These are phyloP conservation scores for Rhizophora mangle DNA, from an alignment of 345 rosid species.

Conservation along the genomic window DNA sequence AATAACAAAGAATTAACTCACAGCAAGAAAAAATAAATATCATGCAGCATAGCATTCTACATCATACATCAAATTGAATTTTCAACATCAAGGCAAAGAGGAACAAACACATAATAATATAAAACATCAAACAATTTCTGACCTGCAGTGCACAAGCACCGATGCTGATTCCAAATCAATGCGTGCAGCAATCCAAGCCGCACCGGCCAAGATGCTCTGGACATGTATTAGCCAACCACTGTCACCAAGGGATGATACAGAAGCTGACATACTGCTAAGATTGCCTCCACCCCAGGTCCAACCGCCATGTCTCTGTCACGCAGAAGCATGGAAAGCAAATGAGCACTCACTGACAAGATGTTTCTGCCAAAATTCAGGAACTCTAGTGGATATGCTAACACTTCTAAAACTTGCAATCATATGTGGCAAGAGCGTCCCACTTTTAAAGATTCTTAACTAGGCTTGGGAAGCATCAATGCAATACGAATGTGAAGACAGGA, in stretches of 20 bases:
- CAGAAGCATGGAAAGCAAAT: conserved; percentile 1
- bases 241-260: conserved; percentile 94
- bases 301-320: conserved; percentile 84
- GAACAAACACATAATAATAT: neutral
- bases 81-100: neutral
- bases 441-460: neutral
- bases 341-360: neutral
- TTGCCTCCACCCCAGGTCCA: conserved; percentile 99
- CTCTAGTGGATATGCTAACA: neutral
- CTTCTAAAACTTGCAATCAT: neutral
- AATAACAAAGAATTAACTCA: neutral
- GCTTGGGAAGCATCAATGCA: neutral
- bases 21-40: neutral
- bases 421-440: neutral
- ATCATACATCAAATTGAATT: neutral
- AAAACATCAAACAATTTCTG: conserved; percentile 8
- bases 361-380: neutral
- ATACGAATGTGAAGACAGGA: neutral
- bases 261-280: conserved; percentile 99
- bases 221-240: conserved; percentile 98
- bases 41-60: neutral
- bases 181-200: conserved; percentile 97
- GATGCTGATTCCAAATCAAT: conserved; percentile 90
- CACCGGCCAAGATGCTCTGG: conserved; percentile 94
- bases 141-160: conserved; percentile 99